Conservation (phyloP, 2,329 filamentous ascomycete genomes). For the Podosphaera xanthii region DNA sequence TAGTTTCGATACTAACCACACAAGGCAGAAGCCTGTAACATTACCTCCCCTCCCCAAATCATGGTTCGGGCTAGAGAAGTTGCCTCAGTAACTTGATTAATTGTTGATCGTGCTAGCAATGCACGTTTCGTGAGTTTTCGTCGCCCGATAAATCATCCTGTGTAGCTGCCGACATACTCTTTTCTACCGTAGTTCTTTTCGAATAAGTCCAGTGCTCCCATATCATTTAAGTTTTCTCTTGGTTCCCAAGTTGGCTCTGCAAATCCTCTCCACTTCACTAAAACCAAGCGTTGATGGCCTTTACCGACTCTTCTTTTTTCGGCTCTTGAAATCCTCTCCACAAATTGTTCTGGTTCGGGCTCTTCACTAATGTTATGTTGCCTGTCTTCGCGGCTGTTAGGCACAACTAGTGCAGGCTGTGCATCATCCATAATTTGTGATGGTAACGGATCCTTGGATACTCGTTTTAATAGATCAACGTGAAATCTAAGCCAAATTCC, state of each 20-base stretch:
- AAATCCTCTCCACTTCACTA: neutral
- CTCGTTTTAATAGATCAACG: neutral
- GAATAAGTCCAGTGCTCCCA: no score
- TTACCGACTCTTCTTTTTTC: neutral
- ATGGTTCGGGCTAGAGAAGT: neutral
- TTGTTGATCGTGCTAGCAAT: neutral
- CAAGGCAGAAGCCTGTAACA: neutral
- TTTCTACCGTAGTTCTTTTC: neutral
- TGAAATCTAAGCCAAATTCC: neutral
- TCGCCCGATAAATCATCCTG: neutral
- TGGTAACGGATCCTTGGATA: neutral
- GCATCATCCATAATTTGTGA: neutral
- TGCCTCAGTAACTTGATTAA: neutral
- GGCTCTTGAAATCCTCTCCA: neutral
- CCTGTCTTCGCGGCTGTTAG: neutral
- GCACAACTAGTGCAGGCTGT: neutral
- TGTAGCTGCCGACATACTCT: neutral
- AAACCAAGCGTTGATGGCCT: neutral
- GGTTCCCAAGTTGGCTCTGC: no score
- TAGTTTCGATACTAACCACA: no score
- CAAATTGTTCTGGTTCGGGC: neutral
- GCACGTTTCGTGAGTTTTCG: neutral
- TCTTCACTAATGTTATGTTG: no score
- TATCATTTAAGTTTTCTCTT: no score
- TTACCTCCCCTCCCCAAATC: neutral